Conservation (phyloP, 2,329 filamentous ascomycete genomes). For the Lasiodiplodia theobromae region DNA sequence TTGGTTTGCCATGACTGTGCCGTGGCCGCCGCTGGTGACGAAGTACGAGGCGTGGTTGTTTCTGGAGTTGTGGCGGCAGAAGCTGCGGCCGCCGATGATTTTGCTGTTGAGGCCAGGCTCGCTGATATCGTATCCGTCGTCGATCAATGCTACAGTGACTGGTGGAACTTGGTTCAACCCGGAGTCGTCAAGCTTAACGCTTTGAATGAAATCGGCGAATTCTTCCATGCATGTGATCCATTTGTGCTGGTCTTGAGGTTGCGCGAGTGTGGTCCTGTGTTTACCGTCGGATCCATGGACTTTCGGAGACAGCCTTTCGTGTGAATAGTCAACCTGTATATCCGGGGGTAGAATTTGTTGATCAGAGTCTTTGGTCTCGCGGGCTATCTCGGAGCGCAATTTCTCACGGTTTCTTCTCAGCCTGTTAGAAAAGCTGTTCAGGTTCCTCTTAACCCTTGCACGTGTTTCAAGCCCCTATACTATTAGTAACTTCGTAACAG, state of each 20-base stretch:
- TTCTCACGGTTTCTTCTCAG: too few species aligned
- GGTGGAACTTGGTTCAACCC: background rate
- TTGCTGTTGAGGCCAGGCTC: background rate
- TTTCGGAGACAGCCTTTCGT: background rate
- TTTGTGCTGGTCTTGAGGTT: background rate
- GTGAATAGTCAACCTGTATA: background rate
- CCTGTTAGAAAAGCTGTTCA: too few species aligned
- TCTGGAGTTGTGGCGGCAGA: background rate
- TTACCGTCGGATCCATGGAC: background rate
- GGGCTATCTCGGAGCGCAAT: too few species aligned
- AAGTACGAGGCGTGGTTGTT: background rate
- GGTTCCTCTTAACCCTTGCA: too few species aligned
- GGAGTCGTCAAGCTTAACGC: background rate
- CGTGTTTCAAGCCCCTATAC: too few species aligned
- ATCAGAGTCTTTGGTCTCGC: too few species aligned
- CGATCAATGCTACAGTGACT: background rate
- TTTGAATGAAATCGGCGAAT: background rate
- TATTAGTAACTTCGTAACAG: too few species aligned
- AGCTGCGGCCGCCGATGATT: background rate
- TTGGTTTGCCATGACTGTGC: slow-evolving; percentile 6
- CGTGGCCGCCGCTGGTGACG: background rate
- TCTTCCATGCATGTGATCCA: slow-evolving; percentile 3
- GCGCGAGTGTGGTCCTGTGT: background rate
- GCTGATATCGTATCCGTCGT: slow-evolving; percentile 7
- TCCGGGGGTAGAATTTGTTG: background rate